These are phyloP conservation scores for Sicyos edulis DNA, from an alignment of 306 rosid species.

Conservation along the genomic window DNA sequence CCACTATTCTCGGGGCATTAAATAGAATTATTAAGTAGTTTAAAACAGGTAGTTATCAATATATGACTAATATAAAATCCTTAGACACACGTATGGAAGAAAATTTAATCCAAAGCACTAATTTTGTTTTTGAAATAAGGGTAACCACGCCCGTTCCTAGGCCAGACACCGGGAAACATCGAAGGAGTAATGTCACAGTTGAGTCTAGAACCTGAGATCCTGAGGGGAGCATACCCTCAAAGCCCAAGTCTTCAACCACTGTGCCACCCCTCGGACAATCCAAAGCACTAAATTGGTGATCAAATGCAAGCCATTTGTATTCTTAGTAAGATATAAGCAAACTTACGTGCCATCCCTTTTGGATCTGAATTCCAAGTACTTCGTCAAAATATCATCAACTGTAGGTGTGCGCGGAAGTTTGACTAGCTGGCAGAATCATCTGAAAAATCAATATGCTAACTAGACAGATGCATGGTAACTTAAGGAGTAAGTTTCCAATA, in stretches of 20 bases:
- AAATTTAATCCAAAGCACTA: constrained; percentile 10
- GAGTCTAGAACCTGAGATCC: no score
- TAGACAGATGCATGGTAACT: constrained; percentile 19
- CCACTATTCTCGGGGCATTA: no score
- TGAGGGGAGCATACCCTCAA: no score
- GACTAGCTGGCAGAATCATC: constrained; percentile 57
- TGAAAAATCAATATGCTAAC: constrained; percentile 21
- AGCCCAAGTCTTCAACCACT: no score
- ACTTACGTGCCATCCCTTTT: constrained; percentile 90
- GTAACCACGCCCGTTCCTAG: no score
- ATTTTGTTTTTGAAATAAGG: no score
- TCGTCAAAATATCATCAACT: constrained; percentile 78
- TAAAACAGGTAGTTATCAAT: not conserved
- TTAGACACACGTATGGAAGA: constrained; percentile 7
- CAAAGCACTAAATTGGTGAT: not conserved
- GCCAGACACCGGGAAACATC: no score
- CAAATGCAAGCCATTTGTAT: not conserved
- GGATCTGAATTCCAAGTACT: constrained; percentile 78
- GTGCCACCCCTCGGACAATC: no score
- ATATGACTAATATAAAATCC: not conserved
- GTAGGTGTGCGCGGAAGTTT: constrained; percentile 97
- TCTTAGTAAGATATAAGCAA: constrained; percentile 15
- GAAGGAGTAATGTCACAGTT: no score
- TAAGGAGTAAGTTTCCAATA: not conserved
- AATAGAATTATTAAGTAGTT: not conserved